A percentile compares a stretch with the other conserved stretches of the same genome.
Conservation (phyloP, 768 basidiomycete species). For the Bullera alba region DNA sequence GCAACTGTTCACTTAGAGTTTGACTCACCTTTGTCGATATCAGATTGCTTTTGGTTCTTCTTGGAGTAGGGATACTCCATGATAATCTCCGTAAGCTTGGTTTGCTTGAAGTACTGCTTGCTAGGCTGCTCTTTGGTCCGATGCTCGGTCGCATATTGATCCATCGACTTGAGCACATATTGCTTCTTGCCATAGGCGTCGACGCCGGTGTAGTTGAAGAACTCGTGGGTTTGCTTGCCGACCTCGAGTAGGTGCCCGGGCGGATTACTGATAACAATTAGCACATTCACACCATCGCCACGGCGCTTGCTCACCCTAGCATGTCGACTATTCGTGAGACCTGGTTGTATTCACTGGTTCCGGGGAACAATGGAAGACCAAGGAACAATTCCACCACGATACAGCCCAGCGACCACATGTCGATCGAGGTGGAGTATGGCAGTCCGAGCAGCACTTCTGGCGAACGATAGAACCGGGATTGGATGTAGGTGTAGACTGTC, state of each 20-base stretch:
- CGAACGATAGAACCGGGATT: conserved; percentile 95
- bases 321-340: conserved; percentile 94
- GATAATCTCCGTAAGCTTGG: conserved; percentile 86
- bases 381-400: conserved; percentile 98
- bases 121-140: conserved; percentile 94
- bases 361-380: conserved; percentile 91
- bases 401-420: conserved; percentile 99
- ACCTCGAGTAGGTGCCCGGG: conserved; percentile 88
- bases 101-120: conserved; percentile 97
- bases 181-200: conserved; percentile 68
- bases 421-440: conserved; percentile 88
- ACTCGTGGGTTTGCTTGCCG: conserved; percentile 89
- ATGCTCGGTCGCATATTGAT: conserved; percentile 93
- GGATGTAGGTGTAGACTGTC: conserved; percentile 99
- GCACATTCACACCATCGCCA: background rate
- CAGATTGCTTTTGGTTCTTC: conserved; percentile 60
- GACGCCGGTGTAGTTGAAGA: conserved; percentile 68
- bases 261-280: conserved; percentile 58
- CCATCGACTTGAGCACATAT: conserved; percentile 78
- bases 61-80: conserved; percentile 94
- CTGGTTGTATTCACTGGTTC: conserved; percentile 99
- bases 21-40: conserved; percentile 77
- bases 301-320: conserved; percentile 67
- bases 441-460: conserved; percentile 94
- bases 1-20: background rate